phyloP scores from a whole-genome alignment of 2,329 filamentous ascomycete genomes.

The Colletotrichum melonis region DNA sequence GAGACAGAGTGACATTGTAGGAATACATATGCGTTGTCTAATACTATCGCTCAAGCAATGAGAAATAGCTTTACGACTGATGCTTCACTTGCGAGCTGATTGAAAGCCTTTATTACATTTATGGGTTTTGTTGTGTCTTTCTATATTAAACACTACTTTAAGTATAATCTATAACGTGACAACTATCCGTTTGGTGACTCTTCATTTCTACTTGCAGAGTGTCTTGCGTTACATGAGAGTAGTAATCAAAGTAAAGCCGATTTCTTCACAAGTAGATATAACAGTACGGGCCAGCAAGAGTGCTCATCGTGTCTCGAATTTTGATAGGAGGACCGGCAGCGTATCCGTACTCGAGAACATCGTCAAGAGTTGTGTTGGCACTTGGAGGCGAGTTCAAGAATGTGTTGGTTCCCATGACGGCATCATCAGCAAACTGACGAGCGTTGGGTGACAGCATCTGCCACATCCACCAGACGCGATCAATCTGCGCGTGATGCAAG shows the following conservation, averaged over 20 bases:
- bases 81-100: no score
- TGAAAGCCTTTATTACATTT: no score
- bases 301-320: constrained; percentile 42
- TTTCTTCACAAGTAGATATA: constrained; percentile 39
- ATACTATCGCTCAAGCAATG: no score
- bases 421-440: constrained; percentile 37
- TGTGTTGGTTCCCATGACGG: constrained; percentile 39
- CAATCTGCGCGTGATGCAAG: constrained; percentile 42
- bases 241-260: no score
- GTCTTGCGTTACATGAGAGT: no score
- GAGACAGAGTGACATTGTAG: background rate
- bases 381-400: constrained; percentile 40
- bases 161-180: no score
- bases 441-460: constrained; percentile 41
- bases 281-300: constrained; percentile 40
- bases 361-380: constrained; percentile 38
- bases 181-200: no score
- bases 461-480: constrained; percentile 43
- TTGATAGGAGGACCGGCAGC: constrained; percentile 36
- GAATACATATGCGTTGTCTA: fast-evolving
- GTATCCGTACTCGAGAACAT: constrained; percentile 38
- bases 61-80: no score
- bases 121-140: no score
- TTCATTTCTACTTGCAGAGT: no score
- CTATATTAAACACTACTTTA: no score